Percentiles rank a stretch among this genome's conserved stretches.
These are phyloP conservation scores for Bipolaris gigantea DNA, from an alignment of 2,329 filamentous ascomycete species.

Conservation along the genomic window DNA sequence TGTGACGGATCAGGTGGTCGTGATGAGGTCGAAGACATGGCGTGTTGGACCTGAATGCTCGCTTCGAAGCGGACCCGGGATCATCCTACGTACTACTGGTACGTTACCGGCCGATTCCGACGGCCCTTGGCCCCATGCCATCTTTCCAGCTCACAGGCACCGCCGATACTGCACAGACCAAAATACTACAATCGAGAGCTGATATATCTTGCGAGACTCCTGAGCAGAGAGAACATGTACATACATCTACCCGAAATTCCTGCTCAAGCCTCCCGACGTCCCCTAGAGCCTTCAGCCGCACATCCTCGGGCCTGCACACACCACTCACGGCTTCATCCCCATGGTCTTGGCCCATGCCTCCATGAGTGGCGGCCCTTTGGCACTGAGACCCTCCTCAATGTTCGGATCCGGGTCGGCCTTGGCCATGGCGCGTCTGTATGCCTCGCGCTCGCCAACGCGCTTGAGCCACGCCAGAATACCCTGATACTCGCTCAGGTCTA, in stretches of 20 bases:
- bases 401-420: conserved; percentile 54
- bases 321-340: conserved; percentile 27
- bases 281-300: conserved; percentile 7
- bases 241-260: background rate
- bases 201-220: background rate
- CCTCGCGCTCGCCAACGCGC: conserved; percentile 31
- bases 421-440: conserved; percentile 56
- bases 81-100: too few relatives aligned
- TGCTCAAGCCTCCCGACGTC: background rate
- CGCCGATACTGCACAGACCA: conserved; percentile 5
- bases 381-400: conserved; percentile 31
- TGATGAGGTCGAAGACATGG: conserved; percentile 24
- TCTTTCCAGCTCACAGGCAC: background rate
- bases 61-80: conserved; percentile 17
- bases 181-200: background rate
- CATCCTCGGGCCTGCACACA: background rate
- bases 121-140: background rate
- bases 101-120: conserved; percentile 15
- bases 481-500: conserved; percentile 39
- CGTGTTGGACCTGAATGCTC: conserved; percentile 19
- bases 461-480: conserved; percentile 37
- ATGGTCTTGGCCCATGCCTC: conserved; percentile 27
- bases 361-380: conserved; percentile 26
- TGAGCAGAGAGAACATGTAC: background rate
- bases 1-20: conserved; percentile 29